Conservation (phyloP, 495 filamentous ascomycete genomes). For the Lasiosphaeris hirsuta region DNA sequence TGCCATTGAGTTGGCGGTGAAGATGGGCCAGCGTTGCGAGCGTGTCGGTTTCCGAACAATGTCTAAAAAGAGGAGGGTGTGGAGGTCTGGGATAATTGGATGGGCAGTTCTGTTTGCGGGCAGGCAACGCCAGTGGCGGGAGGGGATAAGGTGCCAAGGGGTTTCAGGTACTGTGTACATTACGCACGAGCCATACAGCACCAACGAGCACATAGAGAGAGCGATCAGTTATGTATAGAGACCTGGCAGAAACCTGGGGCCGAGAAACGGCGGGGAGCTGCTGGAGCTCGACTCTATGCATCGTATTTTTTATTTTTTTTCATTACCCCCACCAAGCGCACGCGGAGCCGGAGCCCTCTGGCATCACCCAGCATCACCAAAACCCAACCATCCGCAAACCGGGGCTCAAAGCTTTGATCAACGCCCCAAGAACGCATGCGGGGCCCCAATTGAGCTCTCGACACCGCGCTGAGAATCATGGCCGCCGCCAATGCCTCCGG, state of each 20-base stretch:
- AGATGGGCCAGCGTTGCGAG: too few species aligned
- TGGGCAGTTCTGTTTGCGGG: too few species aligned
- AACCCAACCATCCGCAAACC: conserved; percentile 4
- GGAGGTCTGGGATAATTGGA: too few species aligned
- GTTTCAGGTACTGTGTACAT: conserved; percentile 6
- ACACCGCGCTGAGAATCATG: conserved; percentile 21
- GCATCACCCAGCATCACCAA: background rate
- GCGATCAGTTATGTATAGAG: background rate
- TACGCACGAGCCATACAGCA: background rate
- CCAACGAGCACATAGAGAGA: background rate
- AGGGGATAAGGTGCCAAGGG: too few species aligned
- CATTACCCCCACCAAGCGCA: background rate
- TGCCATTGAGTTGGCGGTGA: too few species aligned
- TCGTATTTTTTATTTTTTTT: background rate
- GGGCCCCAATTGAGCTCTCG: conserved; percentile 23
- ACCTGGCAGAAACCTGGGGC: background rate
- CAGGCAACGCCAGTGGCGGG: too few species aligned
- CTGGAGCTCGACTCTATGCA: too few species aligned
- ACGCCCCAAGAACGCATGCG: conserved; percentile 16
- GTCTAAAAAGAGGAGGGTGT: too few species aligned
- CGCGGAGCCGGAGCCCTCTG: too few species aligned
- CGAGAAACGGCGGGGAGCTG: conserved; percentile 12
- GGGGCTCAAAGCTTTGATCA: conserved; percentile 1
- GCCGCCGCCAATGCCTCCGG: conserved; percentile 26
- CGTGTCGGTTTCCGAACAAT: too few species aligned